phyloP scores from a whole-genome alignment of 1,284 basidiomycete genomes.

The Cryptococcus deneoformans region DNA sequence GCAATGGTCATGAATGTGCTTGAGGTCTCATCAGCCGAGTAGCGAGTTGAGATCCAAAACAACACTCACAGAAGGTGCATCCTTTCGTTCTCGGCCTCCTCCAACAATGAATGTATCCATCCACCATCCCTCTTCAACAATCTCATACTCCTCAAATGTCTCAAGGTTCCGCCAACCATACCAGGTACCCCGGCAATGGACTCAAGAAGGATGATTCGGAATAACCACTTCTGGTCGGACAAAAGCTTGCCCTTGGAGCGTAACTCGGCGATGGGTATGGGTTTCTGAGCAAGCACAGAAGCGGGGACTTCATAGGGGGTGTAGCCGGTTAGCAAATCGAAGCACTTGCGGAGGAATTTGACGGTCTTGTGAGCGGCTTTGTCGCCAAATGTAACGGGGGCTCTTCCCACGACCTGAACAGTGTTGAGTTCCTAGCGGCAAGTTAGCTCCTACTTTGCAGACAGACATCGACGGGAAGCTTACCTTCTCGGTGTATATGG shows the following conservation, averaged over 20 bases:
- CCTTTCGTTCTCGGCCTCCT: conserved; percentile 94
- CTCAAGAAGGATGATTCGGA: conserved; percentile 83
- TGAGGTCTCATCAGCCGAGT: background rate
- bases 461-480: conserved; percentile 10
- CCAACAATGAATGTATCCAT: conserved; percentile 79
- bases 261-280: conserved; percentile 66
- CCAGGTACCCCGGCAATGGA: conserved; percentile 90
- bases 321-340: conserved; percentile 69
- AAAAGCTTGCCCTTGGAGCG: conserved; percentile 69
- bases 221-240: conserved; percentile 71
- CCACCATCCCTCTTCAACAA: conserved; percentile 84
- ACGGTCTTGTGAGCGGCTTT: conserved; percentile 67
- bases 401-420: conserved; percentile 65
- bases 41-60: conserved; percentile 4
- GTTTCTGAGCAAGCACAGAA: conserved; percentile 26
- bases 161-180: conserved; percentile 84
- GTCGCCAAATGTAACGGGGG: conserved; percentile 66
- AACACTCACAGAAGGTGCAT: conserved; percentile 77
- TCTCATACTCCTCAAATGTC: conserved; percentile 77
- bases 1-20: conserved; percentile 87
- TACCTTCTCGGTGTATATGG: conserved; percentile 46
- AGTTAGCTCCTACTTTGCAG: background rate
- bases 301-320: conserved; percentile 59
- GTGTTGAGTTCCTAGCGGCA: conserved; percentile 39
- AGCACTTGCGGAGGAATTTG: conserved; percentile 58